Percentiles rank a stretch among this genome's conserved stretches.
phyloP scores from a whole-genome alignment of 257 asterid species.

The Solanum microdontum region DNA sequence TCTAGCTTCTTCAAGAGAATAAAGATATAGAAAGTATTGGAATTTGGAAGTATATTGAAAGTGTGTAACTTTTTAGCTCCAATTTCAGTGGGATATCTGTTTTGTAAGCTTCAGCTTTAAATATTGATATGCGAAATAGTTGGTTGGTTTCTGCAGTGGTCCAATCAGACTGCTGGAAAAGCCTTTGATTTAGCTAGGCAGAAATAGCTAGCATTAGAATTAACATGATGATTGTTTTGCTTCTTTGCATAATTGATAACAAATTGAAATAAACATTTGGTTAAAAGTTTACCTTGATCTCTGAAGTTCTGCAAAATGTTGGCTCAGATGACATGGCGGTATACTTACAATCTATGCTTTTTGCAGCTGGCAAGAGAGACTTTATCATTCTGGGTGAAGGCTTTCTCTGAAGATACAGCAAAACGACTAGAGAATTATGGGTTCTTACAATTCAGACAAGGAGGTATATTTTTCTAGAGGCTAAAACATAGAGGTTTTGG shows the following conservation, averaged over 20 bases:
- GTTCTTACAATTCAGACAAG: slow-evolving; percentile 93
- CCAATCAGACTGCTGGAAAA: not conserved
- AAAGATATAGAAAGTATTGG: not conserved
- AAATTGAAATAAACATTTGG: not conserved
- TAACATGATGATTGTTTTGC: not conserved
- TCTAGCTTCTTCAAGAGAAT: not conserved
- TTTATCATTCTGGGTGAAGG: slow-evolving; percentile 92
- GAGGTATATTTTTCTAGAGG: slow-evolving; percentile 46
- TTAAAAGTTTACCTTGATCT: not conserved
- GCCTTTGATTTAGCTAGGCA: not conserved
- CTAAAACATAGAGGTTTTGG: not conserved
- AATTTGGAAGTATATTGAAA: not conserved
- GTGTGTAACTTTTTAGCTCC: not conserved
- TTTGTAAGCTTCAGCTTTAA: not conserved
- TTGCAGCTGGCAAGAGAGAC: slow-evolving; percentile 94
- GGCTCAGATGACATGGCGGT: not conserved
- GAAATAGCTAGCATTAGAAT: not conserved
- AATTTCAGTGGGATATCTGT: not conserved
- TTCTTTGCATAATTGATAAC: not conserved
- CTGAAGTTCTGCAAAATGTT: not conserved
- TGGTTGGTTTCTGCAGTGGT: not conserved
- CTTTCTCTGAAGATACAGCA: slow-evolving; percentile 96
- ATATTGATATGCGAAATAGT: not conserved
- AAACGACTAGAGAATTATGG: slow-evolving; percentile 97
- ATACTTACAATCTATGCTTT: not conserved